Evolutionary conservation across 108 stramenopile genomes (phyloP).

Genomic region (Nitzschia sp.): DNA sequence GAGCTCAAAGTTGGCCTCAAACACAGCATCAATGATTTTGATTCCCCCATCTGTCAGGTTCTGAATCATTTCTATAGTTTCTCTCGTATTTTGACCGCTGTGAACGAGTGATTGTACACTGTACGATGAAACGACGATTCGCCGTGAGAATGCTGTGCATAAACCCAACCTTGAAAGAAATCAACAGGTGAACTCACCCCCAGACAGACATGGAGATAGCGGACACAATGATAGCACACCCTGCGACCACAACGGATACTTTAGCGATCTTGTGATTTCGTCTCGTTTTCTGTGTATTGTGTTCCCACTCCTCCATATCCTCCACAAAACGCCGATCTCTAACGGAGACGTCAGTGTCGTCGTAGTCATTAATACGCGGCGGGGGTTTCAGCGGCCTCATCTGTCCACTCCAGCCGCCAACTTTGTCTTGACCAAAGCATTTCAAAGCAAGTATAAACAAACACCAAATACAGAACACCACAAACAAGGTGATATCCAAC

Average conservation of each 20-base stretch:
- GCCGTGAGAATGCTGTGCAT: no score
- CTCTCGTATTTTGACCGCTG: constrained; percentile 2
- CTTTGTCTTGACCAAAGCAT: constrained; percentile 10
- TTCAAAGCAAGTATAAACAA: constrained; percentile 8
- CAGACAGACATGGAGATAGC: not conserved
- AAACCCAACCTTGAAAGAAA: no score
- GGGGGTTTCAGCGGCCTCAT: no score
- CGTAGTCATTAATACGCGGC: no score
- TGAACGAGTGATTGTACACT: constrained; percentile 13
- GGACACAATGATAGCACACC: not conserved
- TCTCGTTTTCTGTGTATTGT: no score
- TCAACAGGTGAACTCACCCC: constrained; percentile 1
- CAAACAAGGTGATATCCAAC: constrained; percentile 3
- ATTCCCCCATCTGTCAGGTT: constrained; percentile 6
- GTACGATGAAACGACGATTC: constrained; percentile 12
- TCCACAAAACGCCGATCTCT: no score
- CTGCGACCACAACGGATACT: no score
- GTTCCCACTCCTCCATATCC: no score
- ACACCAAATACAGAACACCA: constrained; percentile 12
- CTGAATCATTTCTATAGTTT: constrained; percentile 1
- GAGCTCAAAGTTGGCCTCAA: constrained; percentile 1
- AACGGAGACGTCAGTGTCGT: no score
- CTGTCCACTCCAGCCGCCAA: not conserved
- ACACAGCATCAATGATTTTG: constrained; percentile 15
- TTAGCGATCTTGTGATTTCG: no score